Evolutionary conservation across 2,329 filamentous ascomycete genomes (phyloP).

Genomic region (Botryosphaeria dothidea): DNA sequence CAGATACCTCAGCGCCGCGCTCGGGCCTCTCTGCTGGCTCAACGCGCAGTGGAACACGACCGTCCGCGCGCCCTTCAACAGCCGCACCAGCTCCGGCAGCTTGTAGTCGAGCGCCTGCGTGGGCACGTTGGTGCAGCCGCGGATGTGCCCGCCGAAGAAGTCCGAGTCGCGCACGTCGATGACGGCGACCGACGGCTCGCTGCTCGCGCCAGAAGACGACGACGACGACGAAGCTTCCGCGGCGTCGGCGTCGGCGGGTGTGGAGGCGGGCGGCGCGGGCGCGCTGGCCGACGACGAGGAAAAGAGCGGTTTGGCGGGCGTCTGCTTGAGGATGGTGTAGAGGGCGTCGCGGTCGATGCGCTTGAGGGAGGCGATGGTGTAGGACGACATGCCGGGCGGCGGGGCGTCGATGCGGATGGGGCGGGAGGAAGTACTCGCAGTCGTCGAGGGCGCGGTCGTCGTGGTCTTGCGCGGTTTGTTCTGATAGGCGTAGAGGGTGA

Average conservation of each 20-base stretch:
- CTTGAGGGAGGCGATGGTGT: constrained; percentile 63
- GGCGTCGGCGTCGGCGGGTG: neutral
- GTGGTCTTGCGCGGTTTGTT: constrained; percentile 5
- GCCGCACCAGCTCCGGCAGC: constrained; percentile 80
- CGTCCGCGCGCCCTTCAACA: constrained; percentile 72
- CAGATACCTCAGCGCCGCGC: constrained; percentile 78
- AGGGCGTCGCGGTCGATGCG: constrained; percentile 71
- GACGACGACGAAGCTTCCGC: constrained; percentile 16
- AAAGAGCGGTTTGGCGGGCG: constrained; percentile 26
- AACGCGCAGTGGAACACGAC: constrained; percentile 95
- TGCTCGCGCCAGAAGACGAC: constrained; percentile 23
- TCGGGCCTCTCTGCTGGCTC: constrained; percentile 86
- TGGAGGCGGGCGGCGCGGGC: neutral
- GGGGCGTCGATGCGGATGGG: neutral
- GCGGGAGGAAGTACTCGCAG: neutral
- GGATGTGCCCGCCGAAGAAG: constrained; percentile 88
- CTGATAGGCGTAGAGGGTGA: constrained; percentile 22
- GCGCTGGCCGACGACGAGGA: constrained; percentile 29
- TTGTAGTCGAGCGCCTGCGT: constrained; percentile 70
- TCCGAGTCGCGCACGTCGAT: constrained; percentile 92
- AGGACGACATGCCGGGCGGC: constrained; percentile 46
- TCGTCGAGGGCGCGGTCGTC: neutral
- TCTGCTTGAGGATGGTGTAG: constrained; percentile 56
- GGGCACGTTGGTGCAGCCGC: constrained; percentile 73
- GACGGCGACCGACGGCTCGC: constrained; percentile 60